Base-by-base conservation (phyloP, 1,139 yeast species). In the Candida anutae region DNA sequence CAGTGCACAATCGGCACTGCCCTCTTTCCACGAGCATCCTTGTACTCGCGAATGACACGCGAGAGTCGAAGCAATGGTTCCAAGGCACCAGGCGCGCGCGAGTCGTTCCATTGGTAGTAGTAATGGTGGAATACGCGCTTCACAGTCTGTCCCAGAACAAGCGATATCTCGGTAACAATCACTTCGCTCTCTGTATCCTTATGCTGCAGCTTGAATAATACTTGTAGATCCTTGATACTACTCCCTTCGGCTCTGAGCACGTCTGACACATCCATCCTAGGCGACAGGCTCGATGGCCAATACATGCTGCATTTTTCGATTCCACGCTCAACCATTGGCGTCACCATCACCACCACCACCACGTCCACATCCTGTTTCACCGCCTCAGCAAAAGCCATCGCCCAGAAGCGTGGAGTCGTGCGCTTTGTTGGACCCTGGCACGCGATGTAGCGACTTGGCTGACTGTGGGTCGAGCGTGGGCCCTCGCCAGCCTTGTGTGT, bases 391-490 rank as follows among this genome's bases (percentile, higher is more conserved):
- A 64, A 71, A 22, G 82, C 74, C 95, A 85, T 85, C 32, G 78
- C 77, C 98, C 95, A 88, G 48, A 84, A 85, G 44, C 82, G 88
- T 21, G 58, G 65, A 30, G 63, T 58, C 0, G 96, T 87, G 9
- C 45, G 32, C 3, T 48, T 46, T 4, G 77, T 60, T 0, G 98
- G 97, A 0, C 96, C 73, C 37, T 66, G 73, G 17, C 60, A 43
- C 1, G 69, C 70, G 23, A 65, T 64, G 36, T 61, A 66, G 13
- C 35, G 29, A 10, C 19, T 17, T n/a, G n/a, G n/a, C n/a, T n/a
- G n/a, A n/a, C n/a, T n/a, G 22, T 20, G 22, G 20, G 36, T 37
- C 2, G 23, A 13, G 12, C 19, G 26, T 2, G 15, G 24, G n/a
- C n/a, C n/a, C n/a, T n/a, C n/a, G n/a, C n/a, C n/a, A n/a, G n/a